Evolutionary conservation across 2,329 filamentous ascomycete genomes (phyloP).

Genomic region (Pseudocercospora fuligena): DNA sequence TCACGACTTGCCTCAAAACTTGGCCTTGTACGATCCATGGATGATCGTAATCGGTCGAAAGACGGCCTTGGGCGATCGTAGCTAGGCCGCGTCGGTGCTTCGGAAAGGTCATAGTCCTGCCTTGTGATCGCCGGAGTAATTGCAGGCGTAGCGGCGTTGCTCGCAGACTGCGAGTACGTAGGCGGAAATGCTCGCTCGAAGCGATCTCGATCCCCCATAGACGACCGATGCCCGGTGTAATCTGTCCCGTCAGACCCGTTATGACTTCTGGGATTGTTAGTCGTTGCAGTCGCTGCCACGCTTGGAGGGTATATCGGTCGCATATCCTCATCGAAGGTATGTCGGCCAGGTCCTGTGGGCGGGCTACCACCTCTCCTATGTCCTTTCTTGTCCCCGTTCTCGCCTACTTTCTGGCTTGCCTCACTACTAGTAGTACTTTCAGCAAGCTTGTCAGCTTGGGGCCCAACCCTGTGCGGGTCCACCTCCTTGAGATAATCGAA

Average conservation of each 20-base stretch:
- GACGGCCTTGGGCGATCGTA: constrained; percentile 65
- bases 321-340: constrained; percentile 79
- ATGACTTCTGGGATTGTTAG: constrained; percentile 80
- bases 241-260: constrained; percentile 95
- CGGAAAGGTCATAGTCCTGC: constrained; percentile 23
- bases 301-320: constrained; percentile 94
- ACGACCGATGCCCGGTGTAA: constrained; percentile 63
- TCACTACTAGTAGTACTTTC: constrained; percentile 65
- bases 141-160: constrained; percentile 22
- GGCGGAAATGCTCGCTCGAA: constrained; percentile 47
- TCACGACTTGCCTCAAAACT: constrained; percentile 89
- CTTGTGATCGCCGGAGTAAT: constrained; percentile 33
- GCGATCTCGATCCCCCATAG: constrained; percentile 41
- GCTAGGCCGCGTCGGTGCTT: constrained; percentile 26
- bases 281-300: constrained; percentile 74
- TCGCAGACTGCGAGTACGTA: constrained; percentile 25
- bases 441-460: constrained; percentile 50
- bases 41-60: constrained; percentile 84
- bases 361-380: constrained; percentile 48
- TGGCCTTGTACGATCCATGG: constrained; percentile 81
- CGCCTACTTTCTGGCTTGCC: constrained; percentile 28
- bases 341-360: constrained; percentile 19
- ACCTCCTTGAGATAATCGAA: constrained; percentile 73
- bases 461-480: constrained; percentile 49
- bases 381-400: constrained; percentile 33